These are phyloP conservation scores for Naganishia liquefaciens DNA, from an alignment of 1,284 basidiomycete genomes.

Conservation along the genomic window DNA sequence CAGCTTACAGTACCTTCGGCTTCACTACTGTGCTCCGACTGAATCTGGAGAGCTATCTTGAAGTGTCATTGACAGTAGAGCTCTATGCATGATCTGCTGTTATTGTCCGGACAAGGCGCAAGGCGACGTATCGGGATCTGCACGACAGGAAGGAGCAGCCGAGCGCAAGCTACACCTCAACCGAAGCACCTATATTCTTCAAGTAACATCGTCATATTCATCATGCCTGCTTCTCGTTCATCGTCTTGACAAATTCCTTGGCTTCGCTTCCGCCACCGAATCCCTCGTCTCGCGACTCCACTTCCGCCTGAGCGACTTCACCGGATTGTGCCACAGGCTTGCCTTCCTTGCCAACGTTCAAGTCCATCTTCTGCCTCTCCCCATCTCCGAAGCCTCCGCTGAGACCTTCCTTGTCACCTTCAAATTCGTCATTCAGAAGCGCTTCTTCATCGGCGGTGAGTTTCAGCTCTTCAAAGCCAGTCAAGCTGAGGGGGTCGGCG, in stretches of 20 bases:
- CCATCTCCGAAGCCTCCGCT: conserved; percentile 32
- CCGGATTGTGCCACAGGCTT: conserved; percentile 35
- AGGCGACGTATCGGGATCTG: no score
- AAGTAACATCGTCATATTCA: neutral
- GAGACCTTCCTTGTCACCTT: conserved; percentile 13
- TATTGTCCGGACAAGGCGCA: no score
- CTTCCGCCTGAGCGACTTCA: conserved; percentile 42
- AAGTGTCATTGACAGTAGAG: no score
- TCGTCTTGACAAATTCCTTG: conserved; percentile 43
- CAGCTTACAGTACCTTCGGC: no score
- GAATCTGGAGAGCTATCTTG: no score
- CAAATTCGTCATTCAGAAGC: conserved; percentile 14
- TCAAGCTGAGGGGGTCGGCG: conserved; percentile 31
- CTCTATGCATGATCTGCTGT: no score
- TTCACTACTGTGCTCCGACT: no score
- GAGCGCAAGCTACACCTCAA: no score
- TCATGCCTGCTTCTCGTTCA: conserved; percentile 27
- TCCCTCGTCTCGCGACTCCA: conserved; percentile 47
- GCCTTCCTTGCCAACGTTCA: conserved; percentile 35
- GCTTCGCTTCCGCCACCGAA: conserved; percentile 47
- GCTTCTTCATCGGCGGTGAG: conserved; percentile 32
- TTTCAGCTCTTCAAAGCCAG: conserved; percentile 30
- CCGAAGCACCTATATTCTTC: no score
- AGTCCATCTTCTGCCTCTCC: conserved; percentile 33
- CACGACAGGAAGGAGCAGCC: no score